Conservation (phyloP, 208 protist species). For the Angomonas ambiguus region DNA sequence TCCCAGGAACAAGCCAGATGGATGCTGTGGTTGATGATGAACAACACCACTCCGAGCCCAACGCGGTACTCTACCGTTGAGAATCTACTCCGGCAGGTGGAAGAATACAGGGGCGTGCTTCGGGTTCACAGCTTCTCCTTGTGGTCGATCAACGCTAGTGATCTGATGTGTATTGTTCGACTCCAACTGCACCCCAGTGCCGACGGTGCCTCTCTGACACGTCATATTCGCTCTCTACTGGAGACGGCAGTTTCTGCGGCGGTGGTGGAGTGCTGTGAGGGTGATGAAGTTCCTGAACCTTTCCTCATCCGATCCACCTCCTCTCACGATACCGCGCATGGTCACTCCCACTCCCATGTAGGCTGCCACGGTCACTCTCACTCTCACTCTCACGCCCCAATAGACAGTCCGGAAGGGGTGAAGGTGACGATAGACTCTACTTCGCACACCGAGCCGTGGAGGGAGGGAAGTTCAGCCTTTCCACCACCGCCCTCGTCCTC, state of each 20-base stretch:
- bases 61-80: constrained; percentile 24
- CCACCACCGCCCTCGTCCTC: too few species aligned
- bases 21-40: constrained; percentile 60
- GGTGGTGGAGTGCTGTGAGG: constrained; percentile 54
- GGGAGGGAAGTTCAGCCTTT: too few species aligned
- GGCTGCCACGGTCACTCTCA: constrained; percentile 8
- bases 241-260: constrained; percentile 34
- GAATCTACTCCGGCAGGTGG: constrained; percentile 33
- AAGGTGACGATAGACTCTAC: not conserved
- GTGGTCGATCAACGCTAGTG: constrained; percentile 37
- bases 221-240: constrained; percentile 26
- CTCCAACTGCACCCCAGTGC: constrained; percentile 37
- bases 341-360: not conserved
- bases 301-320: not conserved
- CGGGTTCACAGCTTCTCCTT: constrained; percentile 43
- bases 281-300: not conserved
- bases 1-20: constrained; percentile 16
- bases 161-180: constrained; percentile 52
- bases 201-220: constrained; percentile 29
- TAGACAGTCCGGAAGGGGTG: not conserved
- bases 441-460: too few species aligned
- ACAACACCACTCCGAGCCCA: constrained; percentile 41
- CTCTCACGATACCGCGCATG: not conserved
- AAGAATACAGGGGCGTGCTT: constrained; percentile 44
- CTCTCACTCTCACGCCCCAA: not conserved